Evolutionary conservation across 2,329 filamentous ascomycete species (phyloP), one percentile per base, ranked within the genome.

Genomic region (Epichloe gansuensis): DNA sequence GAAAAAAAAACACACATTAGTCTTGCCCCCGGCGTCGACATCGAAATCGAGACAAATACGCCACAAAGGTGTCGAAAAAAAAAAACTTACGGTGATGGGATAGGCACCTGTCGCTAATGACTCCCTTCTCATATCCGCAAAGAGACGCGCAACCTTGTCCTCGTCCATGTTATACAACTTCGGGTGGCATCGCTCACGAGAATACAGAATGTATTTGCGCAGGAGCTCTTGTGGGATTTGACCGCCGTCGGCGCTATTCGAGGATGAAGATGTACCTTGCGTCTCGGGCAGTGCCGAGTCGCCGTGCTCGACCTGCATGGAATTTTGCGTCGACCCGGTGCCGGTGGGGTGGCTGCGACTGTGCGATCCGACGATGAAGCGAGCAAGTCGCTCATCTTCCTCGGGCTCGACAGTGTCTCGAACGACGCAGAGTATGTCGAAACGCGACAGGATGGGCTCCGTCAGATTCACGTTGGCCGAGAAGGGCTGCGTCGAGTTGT

Each of bases 81-180:
- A 76, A 35, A 34, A 25, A 76, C 87, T 72, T 77, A 97, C 93
- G 27, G 93, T 98, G 57, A 98, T 98, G 4, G 93, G 93, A 67
- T 97, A 98, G 23, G 91, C 93, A 23, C 93, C 93, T 25, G 93
- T 98, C 1, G 90, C 90, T 55, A 96, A 73, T 25, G 85, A 90
- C 69, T 98, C 93, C 59, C 89, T 78, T 60, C 93, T 78, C 91
- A 98, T 97, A 64, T 98, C 93, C 31, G 90, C 87, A 65, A 97
- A 98, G 8, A 98, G 75, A 49, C 91, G 80, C 2, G 93, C 87
- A 35, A 98, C 81, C 74, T 98, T 98, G 71, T 97, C 93, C 66
- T 96, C 88, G 60, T 98, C 93, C 69, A 98, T 95, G 66, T 97
- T 88, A 66, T 96, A 95, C 8, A 98, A 77, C 71, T 95, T 97